Evolutionary conservation across 345 rosid species (phyloP), one percentile per base, ranked within the genome.

Genomic region (Aethionema arabicum): DNA sequence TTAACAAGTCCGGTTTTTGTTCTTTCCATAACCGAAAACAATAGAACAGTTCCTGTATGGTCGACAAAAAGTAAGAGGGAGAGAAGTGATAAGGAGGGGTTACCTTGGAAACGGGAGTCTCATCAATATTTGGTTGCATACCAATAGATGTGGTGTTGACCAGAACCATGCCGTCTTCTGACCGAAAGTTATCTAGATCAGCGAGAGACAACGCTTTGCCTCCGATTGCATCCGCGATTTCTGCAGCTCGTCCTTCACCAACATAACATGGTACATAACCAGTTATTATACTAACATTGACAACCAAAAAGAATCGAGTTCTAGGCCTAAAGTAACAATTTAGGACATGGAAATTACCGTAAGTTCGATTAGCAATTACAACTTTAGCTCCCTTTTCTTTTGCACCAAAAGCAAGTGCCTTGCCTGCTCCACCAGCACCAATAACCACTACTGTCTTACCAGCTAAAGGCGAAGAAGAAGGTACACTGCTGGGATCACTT

Each of bases 381-480:
- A 89, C 83, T 66, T 80, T 84, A 0, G 95, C 97, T 13, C 97
- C 97, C 55, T 93, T 93, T 52, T 78, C 85, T 69, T 85, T 89
- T 66, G 99, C 99, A 66, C 97, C 97, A 65, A 79, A 93, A 67
- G 90, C 97, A 69, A 93, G 91, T 32, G 97, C 96, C 84, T 85
- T 89, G 59, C 97, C 95, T 59, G 97, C 91, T 67, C 97, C 96
- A 45, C 99, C 97, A 47, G 97, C 90, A 73, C 99, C 97, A 71
- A 92, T 81, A 74, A 89, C 91, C 48, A 87, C 91, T 61, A 93
- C 85, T 60, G 85, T 61, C 78, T 87, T 93, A 59, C 91, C 91
- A 9, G 86, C 76, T 63, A 93, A 81, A 50, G 88, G 88, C 32
- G 87, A 85, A 52, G 76, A 70, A 42, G 68, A 57, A 9, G 68